Percentiles rank a stretch among this genome's conserved stretches.
phyloP scores from a whole-genome alignment of 306 rosid genomes.

The Erythrophleum fordii region DNA sequence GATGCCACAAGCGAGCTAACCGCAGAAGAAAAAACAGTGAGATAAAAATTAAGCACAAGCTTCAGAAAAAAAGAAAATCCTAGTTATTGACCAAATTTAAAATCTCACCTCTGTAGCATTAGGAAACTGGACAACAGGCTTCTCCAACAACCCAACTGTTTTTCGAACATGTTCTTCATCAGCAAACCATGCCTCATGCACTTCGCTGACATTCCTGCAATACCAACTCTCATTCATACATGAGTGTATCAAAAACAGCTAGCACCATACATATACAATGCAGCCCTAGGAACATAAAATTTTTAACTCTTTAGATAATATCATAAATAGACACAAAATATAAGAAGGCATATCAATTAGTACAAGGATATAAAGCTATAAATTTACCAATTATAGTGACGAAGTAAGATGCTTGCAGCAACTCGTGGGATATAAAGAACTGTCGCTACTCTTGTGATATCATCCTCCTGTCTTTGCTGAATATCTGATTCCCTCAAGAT shows the following conservation, averaged over 20 bases:
- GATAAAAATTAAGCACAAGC: constrained; percentile 16
- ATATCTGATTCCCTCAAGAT: constrained; percentile 70
- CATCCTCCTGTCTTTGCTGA: constrained; percentile 61
- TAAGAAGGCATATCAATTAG: background rate
- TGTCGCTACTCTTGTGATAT: constrained; percentile 57
- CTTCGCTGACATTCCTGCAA: constrained; percentile 70
- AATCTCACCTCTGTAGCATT: constrained; percentile 54
- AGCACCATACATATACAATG: constrained; percentile 15
- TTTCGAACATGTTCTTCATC: constrained; percentile 68
- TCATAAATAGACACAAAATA: background rate
- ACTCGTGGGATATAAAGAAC: constrained; percentile 67
- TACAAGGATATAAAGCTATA: background rate
- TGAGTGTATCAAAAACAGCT: constrained; percentile 11
- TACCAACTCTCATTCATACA: constrained; percentile 28
- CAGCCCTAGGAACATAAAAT: background rate
- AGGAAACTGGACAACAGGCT: constrained; percentile 45
- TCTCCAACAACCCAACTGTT: constrained; percentile 70
- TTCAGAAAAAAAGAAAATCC: constrained; percentile 22
- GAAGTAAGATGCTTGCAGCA: constrained; percentile 67
- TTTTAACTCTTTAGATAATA: background rate
- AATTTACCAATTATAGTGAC: constrained; percentile 70
- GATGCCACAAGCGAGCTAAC: constrained; percentile 73
- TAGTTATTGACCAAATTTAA: constrained; percentile 22
- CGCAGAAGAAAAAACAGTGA: constrained; percentile 13
- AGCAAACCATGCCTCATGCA: constrained; percentile 87